These are phyloP conservation scores for Tetracladium maxilliforme DNA, from an alignment of 2,329 filamentous ascomycete genomes.

Conservation along the genomic window DNA sequence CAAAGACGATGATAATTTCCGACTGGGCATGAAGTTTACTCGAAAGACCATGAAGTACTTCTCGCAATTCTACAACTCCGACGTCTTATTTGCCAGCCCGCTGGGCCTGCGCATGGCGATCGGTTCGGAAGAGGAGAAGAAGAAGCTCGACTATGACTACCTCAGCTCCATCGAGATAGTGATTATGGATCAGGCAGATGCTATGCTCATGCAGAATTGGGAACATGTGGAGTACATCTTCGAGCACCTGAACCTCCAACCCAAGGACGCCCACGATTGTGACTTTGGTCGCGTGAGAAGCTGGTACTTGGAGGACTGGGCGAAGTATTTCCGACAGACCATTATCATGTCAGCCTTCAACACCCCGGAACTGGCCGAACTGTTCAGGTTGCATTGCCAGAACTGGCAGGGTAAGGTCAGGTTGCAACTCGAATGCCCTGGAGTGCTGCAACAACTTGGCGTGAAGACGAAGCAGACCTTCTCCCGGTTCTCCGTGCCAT, in stretches of 20 bases:
- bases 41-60: conserved; percentile 93
- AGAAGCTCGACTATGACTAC: conserved; percentile 68
- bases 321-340: conserved; percentile 71
- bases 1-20: conserved; percentile 96
- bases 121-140: conserved; percentile 48
- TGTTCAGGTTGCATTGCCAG: conserved; percentile 61
- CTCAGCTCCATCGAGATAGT: conserved; percentile 86
- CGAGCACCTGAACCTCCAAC: conserved; percentile 79
- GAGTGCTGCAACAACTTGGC: conserved; percentile 59
- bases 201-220: conserved; percentile 96
- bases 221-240: conserved; percentile 90
- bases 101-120: conserved; percentile 84
- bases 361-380: conserved; percentile 72
- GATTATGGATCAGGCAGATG: conserved; percentile 82
- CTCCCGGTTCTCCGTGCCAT: conserved; percentile 63
- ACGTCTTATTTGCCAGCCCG: conserved; percentile 85
- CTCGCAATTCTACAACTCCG: conserved; percentile 88
- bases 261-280: conserved; percentile 78
- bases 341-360: conserved; percentile 70
- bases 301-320: conserved; percentile 88
- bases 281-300: conserved; percentile 82
- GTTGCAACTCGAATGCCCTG: conserved; percentile 49
- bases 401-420: conserved; percentile 74
- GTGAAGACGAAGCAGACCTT: conserved; percentile 76
- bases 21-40: conserved; percentile 91